phyloP scores from a whole-genome alignment of 768 basidiomycete genomes.

The Mycena metata region DNA sequence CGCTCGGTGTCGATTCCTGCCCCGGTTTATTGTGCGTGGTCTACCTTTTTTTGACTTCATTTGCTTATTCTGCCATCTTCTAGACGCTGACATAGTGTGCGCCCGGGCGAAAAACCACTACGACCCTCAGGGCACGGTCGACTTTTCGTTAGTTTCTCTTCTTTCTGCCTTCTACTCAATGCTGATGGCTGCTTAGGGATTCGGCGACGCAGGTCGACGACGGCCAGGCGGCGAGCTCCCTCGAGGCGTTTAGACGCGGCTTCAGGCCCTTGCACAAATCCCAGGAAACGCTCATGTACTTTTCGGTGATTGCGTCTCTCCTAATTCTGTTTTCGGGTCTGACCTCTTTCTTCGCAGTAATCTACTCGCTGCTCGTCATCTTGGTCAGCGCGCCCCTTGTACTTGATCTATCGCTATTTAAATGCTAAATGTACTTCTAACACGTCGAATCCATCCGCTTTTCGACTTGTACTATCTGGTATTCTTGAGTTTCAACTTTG shows the following conservation, averaged over 20 bases:
- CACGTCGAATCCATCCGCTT: background rate
- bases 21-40: slow-evolving; percentile 33
- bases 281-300: slow-evolving; percentile 71
- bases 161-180: too few relatives aligned
- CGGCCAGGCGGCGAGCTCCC: slow-evolving; percentile 53
- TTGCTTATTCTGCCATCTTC: background rate
- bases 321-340: background rate
- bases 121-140: slow-evolving; percentile 68
- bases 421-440: background rate
- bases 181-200: slow-evolving; percentile 53
- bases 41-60: background rate
- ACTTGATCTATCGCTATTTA: background rate
- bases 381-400: background rate
- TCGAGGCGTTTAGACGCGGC: slow-evolving; percentile 63
- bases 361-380: background rate
- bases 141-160: slow-evolving; percentile 48
- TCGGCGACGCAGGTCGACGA: slow-evolving; percentile 64
- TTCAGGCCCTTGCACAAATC: slow-evolving; percentile 71
- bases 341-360: background rate
- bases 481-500: too few relatives aligned
- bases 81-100: slow-evolving; percentile 76
- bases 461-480: background rate
- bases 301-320: slow-evolving; percentile 43
- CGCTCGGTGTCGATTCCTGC: slow-evolving; percentile 40
- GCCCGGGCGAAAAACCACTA: slow-evolving; percentile 87